A percentile compares a stretch with the other conserved stretches of the same genome.
These are phyloP conservation scores for Chimonanthus salicifolius DNA, from an alignment of 164 flowering plant species.

Conservation along the genomic window DNA sequence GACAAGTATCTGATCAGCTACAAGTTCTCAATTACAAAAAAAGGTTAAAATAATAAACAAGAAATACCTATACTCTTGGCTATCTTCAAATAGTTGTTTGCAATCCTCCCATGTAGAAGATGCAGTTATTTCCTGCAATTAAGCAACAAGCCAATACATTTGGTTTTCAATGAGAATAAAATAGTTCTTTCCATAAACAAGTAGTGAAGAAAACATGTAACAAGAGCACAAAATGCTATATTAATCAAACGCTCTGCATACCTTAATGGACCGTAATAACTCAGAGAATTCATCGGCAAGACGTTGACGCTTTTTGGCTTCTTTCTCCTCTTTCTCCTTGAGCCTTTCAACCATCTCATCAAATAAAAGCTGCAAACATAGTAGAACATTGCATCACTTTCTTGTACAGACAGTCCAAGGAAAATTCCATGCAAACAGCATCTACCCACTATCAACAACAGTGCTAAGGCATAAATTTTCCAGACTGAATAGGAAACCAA, in stretches of 20 bases:
- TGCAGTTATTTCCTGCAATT: constrained; percentile 62
- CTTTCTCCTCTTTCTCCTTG: constrained; percentile 95
- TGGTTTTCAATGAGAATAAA: no score
- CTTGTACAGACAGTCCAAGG: not conserved
- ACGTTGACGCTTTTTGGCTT: constrained; percentile 79
- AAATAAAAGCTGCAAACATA: constrained; percentile 60
- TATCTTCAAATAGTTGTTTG: constrained; percentile 66
- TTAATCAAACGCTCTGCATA: constrained; percentile 9
- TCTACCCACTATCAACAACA: no score
- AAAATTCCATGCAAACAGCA: no score
- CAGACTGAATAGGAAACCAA: not conserved
- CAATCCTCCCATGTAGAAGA: constrained; percentile 85
- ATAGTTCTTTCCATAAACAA: not conserved
- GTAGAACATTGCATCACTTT: not conserved
- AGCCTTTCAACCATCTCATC: constrained; percentile 76
- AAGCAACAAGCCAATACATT: not conserved
- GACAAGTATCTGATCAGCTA: not conserved
- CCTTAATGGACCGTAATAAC: constrained; percentile 62
- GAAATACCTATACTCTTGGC: constrained; percentile 70
- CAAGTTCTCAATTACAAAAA: not conserved
- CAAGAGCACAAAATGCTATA: not conserved
- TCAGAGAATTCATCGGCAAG: constrained; percentile 76
- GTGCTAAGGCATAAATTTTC: not conserved
- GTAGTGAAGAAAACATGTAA: not conserved
- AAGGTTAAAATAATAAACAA: not conserved